phyloP scores from a whole-genome alignment of 1,139 yeast genomes.

The Taiozyma sp. region DNA sequence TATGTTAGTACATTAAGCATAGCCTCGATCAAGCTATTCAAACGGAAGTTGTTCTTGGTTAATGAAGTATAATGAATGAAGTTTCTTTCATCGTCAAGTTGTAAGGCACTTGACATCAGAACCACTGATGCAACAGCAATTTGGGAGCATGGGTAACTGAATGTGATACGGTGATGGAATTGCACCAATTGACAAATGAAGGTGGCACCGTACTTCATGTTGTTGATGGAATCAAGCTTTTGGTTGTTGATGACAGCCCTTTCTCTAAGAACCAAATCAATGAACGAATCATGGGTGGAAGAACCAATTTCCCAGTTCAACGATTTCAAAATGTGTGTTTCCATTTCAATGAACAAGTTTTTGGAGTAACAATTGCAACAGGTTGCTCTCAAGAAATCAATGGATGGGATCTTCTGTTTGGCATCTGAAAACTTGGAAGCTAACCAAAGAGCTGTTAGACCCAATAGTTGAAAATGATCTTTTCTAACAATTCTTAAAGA shows the following conservation, averaged over 20 bases:
- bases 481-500: constrained; percentile 84
- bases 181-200: constrained; percentile 64
- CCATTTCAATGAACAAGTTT: constrained; percentile 62
- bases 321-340: constrained; percentile 57
- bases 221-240: constrained; percentile 33
- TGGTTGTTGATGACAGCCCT: constrained; percentile 15
- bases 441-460: constrained; percentile 71
- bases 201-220: constrained; percentile 50
- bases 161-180: constrained; percentile 56
- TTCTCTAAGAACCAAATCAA: constrained; percentile 47
- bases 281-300: constrained; percentile 58
- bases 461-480: constrained; percentile 59
- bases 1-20: constrained; percentile 9
- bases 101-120: constrained; percentile 13
- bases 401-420: constrained; percentile 59
- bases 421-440: constrained; percentile 69
- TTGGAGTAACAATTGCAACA: constrained; percentile 63
- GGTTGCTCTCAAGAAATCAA: constrained; percentile 38
- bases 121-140: constrained; percentile 51
- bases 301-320: constrained; percentile 51
- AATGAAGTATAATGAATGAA: constrained; percentile 7
- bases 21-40: constrained; percentile 5
- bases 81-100: constrained; percentile 7
- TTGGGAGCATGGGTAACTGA: constrained; percentile 50
- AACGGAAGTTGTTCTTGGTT: constrained; percentile 2